These are phyloP conservation scores for Phytomonas sp. DNA, from an alignment of 208 protist genomes.

Conservation along the genomic window DNA sequence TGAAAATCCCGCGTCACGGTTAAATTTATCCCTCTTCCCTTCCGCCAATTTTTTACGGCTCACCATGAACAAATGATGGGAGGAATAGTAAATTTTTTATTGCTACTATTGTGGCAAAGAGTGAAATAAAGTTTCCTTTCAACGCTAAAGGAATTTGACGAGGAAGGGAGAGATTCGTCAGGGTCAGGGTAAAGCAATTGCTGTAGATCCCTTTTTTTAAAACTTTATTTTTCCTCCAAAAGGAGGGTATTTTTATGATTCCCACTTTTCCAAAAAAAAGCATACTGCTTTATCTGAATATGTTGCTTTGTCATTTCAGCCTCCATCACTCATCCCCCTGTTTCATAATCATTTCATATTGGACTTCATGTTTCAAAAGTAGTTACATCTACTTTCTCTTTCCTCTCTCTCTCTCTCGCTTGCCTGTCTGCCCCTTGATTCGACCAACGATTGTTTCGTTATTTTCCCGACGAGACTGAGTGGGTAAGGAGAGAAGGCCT, in stretches of 20 bases:
- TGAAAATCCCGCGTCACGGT: neutral
- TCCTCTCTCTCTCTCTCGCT: constrained; percentile 3
- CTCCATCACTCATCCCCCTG: neutral
- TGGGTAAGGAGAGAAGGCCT: too few relatives aligned
- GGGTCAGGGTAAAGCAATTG: too few relatives aligned
- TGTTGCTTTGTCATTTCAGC: neutral
- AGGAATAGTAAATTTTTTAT: constrained; percentile 4
- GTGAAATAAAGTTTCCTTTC: too few relatives aligned
- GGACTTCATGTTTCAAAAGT: neutral
- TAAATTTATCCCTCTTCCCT: neutral
- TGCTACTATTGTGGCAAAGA: neutral
- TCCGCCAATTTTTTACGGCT: neutral
- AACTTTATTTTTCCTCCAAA: too few relatives aligned
- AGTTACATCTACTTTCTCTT: neutral
- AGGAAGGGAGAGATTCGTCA: too few relatives aligned
- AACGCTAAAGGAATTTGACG: too few relatives aligned
- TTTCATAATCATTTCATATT: neutral
- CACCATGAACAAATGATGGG: neutral
- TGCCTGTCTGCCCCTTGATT: constrained; percentile 5
- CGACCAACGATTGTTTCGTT: too few relatives aligned
- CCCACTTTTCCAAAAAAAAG: too few relatives aligned
- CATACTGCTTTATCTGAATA: neutral
- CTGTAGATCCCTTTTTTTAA: too few relatives aligned
- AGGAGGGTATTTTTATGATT: too few relatives aligned
- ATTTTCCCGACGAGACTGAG: too few relatives aligned